phyloP scores from a whole-genome alignment of 352 stramenopile species.

The Phytopythium cucurbitacearum region DNA sequence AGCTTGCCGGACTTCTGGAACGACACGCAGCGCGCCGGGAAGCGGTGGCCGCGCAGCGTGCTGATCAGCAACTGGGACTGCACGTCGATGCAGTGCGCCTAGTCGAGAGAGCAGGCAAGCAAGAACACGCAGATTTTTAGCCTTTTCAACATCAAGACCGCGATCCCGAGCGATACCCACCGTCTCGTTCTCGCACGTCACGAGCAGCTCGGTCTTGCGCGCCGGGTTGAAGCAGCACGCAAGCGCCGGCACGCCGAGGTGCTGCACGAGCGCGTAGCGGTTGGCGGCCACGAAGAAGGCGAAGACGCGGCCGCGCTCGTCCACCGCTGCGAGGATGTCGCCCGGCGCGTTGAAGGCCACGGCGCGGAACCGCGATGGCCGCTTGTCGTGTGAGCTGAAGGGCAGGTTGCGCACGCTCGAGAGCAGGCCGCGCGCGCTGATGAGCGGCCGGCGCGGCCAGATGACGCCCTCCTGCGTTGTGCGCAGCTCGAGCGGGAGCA shows the following conservation, averaged over 20 bases:
- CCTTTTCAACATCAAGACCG: background rate
- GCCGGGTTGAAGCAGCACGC: slow-evolving; percentile 68
- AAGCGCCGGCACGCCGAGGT: slow-evolving; percentile 52
- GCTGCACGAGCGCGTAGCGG: slow-evolving; percentile 68
- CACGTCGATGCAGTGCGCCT: slow-evolving; percentile 74
- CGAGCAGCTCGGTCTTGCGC: slow-evolving; percentile 67
- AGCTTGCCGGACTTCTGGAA: slow-evolving; percentile 75
- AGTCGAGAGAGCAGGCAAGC: background rate
- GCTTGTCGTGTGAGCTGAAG: slow-evolving; percentile 54
- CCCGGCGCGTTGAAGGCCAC: slow-evolving; percentile 67
- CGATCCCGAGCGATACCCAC: slow-evolving; percentile 14
- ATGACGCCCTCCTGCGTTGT: slow-evolving; percentile 70
- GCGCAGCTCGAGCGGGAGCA: slow-evolving; percentile 59
- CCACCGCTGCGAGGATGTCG: slow-evolving; percentile 58
- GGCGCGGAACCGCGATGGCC: slow-evolving; percentile 40
- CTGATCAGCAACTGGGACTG: slow-evolving; percentile 69
- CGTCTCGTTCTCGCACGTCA: slow-evolving; percentile 82
- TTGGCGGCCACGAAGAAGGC: slow-evolving; percentile 76
- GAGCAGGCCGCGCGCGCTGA: slow-evolving; percentile 65
- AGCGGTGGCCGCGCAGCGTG: slow-evolving; percentile 64
- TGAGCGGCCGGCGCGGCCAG: slow-evolving; percentile 62
- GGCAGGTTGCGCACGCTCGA: slow-evolving; percentile 67
- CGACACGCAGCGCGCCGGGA: slow-evolving; percentile 43
- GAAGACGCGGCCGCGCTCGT: slow-evolving; percentile 79
- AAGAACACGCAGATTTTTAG: background rate